Evolutionary conservation across 129 eudicot species (phyloP).

Genomic region (Gnaphalium uliginosum): DNA sequence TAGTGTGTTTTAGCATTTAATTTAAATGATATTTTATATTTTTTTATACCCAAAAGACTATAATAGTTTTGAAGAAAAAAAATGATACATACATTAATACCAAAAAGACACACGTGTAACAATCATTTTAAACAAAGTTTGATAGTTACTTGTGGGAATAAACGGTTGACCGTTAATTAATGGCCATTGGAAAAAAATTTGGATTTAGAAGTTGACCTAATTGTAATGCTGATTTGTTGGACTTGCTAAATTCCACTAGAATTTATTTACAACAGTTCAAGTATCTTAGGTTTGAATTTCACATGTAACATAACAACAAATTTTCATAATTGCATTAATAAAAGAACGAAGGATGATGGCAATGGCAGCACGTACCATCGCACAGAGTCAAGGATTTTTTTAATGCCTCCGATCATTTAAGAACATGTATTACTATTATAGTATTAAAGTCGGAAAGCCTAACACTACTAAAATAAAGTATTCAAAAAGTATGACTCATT

Average conservation of each 20-base stretch:
- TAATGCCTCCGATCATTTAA: too few relatives aligned
- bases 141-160: conserved; percentile 28
- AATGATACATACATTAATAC: too few relatives aligned
- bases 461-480: too few relatives aligned
- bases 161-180: conserved; percentile 29
- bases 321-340: too few relatives aligned
- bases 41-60: too few relatives aligned
- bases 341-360: too few relatives aligned
- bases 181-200: conserved; percentile 5
- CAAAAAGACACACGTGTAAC: neutral
- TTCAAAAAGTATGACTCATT: too few relatives aligned
- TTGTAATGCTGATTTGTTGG: conserved; percentile 26
- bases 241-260: neutral
- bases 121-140: neutral
- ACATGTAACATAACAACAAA: neutral
- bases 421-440: too few relatives aligned
- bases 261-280: conserved; percentile 9
- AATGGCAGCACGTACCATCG: too few relatives aligned
- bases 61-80: too few relatives aligned
- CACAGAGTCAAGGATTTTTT: too few relatives aligned
- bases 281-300: conserved; percentile 14
- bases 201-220: conserved; percentile 42
- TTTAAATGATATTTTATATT: neutral
- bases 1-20: neutral
- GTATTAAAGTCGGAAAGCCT: too few relatives aligned